A percentile compares a stretch with the other conserved stretches of the same genome.
Evolutionary conservation across 2,329 filamentous ascomycete genomes (phyloP).

Genomic region (Clarireedia homoeocarpa): DNA sequence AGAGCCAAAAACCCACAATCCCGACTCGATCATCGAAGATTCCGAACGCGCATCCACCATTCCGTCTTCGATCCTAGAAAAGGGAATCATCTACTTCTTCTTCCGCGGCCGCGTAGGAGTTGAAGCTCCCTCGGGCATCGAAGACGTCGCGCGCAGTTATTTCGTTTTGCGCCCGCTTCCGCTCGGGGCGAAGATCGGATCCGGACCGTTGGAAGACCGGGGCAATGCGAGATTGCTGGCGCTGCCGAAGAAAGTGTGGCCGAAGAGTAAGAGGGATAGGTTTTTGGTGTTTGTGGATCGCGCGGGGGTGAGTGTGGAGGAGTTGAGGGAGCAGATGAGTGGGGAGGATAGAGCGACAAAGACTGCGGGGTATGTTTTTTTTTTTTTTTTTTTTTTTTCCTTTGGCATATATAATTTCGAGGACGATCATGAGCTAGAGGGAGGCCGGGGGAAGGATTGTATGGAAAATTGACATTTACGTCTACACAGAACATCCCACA

Average conservation of each 20-base stretch:
- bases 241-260: conserved; percentile 78
- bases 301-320: conserved; percentile 52
- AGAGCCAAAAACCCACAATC: background rate
- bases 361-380: conserved; percentile 46
- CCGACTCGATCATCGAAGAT: background rate
- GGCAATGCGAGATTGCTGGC: conserved; percentile 65
- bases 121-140: conserved; percentile 53
- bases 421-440: background rate
- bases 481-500: conserved; percentile 43
- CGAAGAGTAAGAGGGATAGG: conserved; percentile 56
- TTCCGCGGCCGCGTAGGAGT: conserved; percentile 69
- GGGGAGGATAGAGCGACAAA: conserved; percentile 66
- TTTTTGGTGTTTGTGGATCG: conserved; percentile 85
- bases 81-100: conserved; percentile 89
- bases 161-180: conserved; percentile 71
- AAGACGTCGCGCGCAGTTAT: conserved; percentile 70
- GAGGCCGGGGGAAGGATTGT: background rate
- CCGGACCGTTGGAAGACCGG: conserved; percentile 39
- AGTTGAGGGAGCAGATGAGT: conserved; percentile 64
- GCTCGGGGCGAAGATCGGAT: conserved; percentile 57
- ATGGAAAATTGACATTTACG: background rate
- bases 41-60: conserved; percentile 14
- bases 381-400: background rate
- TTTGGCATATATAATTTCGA: background rate
- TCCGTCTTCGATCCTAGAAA: conserved; percentile 62